phyloP scores from a whole-genome alignment of 768 basidiomycete species.

The Mycena epipterygia region DNA sequence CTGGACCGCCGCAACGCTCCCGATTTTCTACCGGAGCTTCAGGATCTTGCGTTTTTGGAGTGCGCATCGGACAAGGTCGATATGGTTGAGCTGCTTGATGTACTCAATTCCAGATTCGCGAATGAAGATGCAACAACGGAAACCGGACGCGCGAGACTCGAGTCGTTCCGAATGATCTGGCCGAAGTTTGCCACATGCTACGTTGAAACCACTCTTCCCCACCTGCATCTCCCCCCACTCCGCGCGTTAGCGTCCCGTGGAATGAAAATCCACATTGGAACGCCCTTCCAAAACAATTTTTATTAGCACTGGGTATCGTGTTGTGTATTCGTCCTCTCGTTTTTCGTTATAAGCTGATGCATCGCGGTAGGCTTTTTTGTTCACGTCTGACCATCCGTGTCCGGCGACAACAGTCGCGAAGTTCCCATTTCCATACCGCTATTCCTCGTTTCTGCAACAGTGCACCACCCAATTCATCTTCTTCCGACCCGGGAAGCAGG shows the following conservation, averaged over 20 bases:
- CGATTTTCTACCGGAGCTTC: conserved; percentile 14
- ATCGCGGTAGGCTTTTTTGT: too few relatives aligned
- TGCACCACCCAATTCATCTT: too few relatives aligned
- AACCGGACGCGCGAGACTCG: background rate
- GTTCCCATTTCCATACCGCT: too few relatives aligned
- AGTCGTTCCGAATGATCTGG: conserved; percentile 15
- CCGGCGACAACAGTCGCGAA: too few relatives aligned
- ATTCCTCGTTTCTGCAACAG: too few relatives aligned
- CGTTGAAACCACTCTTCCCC: background rate
- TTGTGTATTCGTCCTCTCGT: too few relatives aligned
- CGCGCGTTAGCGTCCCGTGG: background rate
- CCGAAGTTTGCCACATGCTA: background rate
- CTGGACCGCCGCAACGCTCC: conserved; percentile 5
- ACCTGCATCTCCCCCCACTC: background rate
- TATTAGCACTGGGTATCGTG: too few relatives aligned
- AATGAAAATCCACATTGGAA: conserved; percentile 10
- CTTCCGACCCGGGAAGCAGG: too few relatives aligned
- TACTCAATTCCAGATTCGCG: conserved; percentile 4
- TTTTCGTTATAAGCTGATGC: too few relatives aligned
- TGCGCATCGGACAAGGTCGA: background rate
- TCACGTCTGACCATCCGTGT: too few relatives aligned
- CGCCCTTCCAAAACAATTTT: background rate
- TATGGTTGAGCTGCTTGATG: background rate
- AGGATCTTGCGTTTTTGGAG: background rate
- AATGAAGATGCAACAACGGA: background rate